phyloP scores from a whole-genome alignment of 2,329 filamentous ascomycete genomes.

The Epichloe coenophiala region DNA sequence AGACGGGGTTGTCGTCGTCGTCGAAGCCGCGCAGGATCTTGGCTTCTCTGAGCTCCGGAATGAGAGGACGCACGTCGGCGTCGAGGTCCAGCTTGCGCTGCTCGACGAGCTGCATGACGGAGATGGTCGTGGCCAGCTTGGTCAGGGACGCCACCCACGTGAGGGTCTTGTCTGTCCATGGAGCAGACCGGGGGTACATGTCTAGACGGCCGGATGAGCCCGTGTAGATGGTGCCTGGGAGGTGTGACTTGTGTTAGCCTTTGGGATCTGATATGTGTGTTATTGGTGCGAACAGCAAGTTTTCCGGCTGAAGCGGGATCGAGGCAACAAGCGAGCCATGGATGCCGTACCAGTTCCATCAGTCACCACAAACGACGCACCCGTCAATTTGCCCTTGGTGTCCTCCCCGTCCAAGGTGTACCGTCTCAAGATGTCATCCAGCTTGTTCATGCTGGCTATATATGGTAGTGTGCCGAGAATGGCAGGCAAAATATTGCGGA shows the following conservation, averaged over 20 bases:
- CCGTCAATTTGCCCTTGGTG: conserved; percentile 20
- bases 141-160: conserved; percentile 28
- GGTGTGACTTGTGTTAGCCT: too few relatives aligned
- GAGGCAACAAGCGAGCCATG: too few relatives aligned
- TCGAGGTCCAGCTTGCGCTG: conserved; percentile 21
- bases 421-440: conserved; percentile 17
- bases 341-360: conserved; percentile 16
- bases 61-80: conserved; percentile 19
- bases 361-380: conserved; percentile 22
- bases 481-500: too few relatives aligned
- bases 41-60: conserved; percentile 21
- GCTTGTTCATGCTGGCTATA: conserved; percentile 12
- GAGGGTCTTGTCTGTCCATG: conserved; percentile 21
- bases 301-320: background rate
- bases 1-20: conserved; percentile 20
- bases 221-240: conserved; percentile 20
- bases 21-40: conserved; percentile 24
- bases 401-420: conserved; percentile 17
- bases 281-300: too few relatives aligned
- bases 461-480: too few relatives aligned
- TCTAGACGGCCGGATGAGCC: conserved; percentile 23
- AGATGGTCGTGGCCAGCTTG: conserved; percentile 26
- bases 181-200: conserved; percentile 14
- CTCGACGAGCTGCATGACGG: conserved; percentile 28
- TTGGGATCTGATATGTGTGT: background rate